Base-by-base conservation (phyloP, 169 alveolate species). In the Plasmodium coatneyi region DNA sequence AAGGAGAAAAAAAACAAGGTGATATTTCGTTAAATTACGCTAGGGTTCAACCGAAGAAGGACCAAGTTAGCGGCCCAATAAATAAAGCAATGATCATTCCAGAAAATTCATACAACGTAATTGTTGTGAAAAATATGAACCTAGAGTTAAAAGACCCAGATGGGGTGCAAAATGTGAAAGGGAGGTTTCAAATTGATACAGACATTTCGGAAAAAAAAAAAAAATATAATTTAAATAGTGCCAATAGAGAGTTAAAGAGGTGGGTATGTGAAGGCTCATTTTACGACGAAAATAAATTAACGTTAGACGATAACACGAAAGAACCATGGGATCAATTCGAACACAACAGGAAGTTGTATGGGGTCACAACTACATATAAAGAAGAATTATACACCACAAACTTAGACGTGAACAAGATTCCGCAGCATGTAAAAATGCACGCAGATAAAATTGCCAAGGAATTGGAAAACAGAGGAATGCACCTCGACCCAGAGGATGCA, bases 361-460 rank as follows among this genome's bases (percentile, higher is more conserved):
- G 93, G 7, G 93, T 86, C 25, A 86, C 93, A 28, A 86, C 81
- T 19, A 86, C 93, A 30, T 96, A 94, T 82, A 95, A 96, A 82
- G 97, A 96, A 83, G 95, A 95, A 54, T 60, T 96, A 34, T 96
- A 96, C 92, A 96, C 97, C 39, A 96, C 97, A 30, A 91, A 95
- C 36, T 91, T 96, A 39, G 95, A 96, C 43, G 74, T 95, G 16
- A 86, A 90, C 86, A 94, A 93, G 71, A 91, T 96, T 9, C 96
- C 97, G 5, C 96, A 93, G 25, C 87, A 93, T 72, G 96, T 96
- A 22, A 84, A 92, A 83, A 95, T 95, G 22, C 95, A 86, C 16
- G 97, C 97, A 32, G 92, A 72, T 28, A 81, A 84, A 80, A 79
- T 96, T 39, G 97, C 97, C 32, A 70, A 95, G 41, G 97, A 96